Evolutionary conservation across 306 rosid genomes (phyloP), one percentile per base, ranked within the genome.

Genomic region (Trifolium pratense): DNA sequence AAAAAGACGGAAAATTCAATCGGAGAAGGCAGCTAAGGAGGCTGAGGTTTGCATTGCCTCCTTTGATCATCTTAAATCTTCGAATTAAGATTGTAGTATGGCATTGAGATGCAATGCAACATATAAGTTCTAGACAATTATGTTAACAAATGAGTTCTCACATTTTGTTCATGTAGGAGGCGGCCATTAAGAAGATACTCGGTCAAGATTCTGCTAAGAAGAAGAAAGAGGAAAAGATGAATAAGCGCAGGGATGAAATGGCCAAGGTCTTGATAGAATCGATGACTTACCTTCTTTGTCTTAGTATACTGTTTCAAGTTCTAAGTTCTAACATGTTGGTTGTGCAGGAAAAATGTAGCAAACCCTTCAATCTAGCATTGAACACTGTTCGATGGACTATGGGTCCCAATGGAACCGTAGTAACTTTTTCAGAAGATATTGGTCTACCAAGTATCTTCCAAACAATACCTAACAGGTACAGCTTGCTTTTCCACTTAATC

Each of bases 171-270:
- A 77, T 71, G 70, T 77, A 89, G 89, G 91, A 81, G 3, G 88
- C 81, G 31, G 93, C 93, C 58, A 89, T 89, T 68, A 83, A 84
- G 79, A 89, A 83, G 68, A 86, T 86, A 68, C 88, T 84, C 56
- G 91, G 85, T 51, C 93, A 89, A 81, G 91, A 83, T 37, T 81
- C 91, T 1, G 75, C 76, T 51, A 84, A 87, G 86, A 89, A 83
- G 84, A 86, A 86, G 83, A 73, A 78, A 76, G 87, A 81, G 75
- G 88, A 84, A 37, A 87, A 84, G 75, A 37, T 81, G 73, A 83
- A 84, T 79, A 84, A 79, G 74, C 89, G 53, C 42, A 65, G 67
- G 62, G 85, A 86, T 14, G 85, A 79, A 43, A 29, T 73, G 45
- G 68, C 71, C 17, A 61, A 73, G 78, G 88, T 85, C 53, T 34